Base-by-base conservation (phyloP, 2,329 filamentous ascomycete genomes). In the Aspergillus aculeatinus region DNA sequence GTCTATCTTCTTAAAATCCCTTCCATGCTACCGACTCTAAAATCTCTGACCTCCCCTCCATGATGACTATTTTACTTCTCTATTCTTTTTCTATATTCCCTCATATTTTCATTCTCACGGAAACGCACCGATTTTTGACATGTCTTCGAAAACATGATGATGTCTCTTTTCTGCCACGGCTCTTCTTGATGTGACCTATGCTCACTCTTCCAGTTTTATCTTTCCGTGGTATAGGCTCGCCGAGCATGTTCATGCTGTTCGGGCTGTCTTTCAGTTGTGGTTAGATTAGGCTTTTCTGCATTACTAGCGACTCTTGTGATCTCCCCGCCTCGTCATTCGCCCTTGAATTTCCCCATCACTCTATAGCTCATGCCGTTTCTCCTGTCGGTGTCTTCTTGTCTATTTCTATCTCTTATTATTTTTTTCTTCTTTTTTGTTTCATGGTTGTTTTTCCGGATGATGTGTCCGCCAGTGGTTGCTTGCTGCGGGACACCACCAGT, bases 241-340 rank as follows among this genome's bases (percentile, higher is more conserved):
- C 55, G 23, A 51, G 55, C 47, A 48, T 64, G 25, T 35, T 9
- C 60, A 23, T 49, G 62, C 48, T 42, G 25, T 59, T 51, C 49
- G 59, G 57, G 55, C 31, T 59, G 57, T 61, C 58, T 61, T 62
- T 55, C 27, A 61, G 47, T 63, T 58, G 54, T 58, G 59, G 58
- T 62, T 68, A 68, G 64, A 69, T 69, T 66, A 63, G 64, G 67
- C 61, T 63, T 60, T 56, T 59, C 62, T 68, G 67, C 68, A 68
- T 68, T 63, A 60, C 65, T 66, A 68, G 67, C 67, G 67, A 58
- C 63, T 65, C 33, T 58, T 58, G 47, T 53, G 47, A 56, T 47
- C 29, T 56, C 42, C 50, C 50, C 60, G 50, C 57, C 60, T 64
- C 54, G 57, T 35, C 33, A 12, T 59, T 60, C 55, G 48, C 56